Percentiles rank a stretch among this genome's conserved stretches.
Conservation (phyloP, 768 basidiomycete species). For the Auricularia cornea region DNA sequence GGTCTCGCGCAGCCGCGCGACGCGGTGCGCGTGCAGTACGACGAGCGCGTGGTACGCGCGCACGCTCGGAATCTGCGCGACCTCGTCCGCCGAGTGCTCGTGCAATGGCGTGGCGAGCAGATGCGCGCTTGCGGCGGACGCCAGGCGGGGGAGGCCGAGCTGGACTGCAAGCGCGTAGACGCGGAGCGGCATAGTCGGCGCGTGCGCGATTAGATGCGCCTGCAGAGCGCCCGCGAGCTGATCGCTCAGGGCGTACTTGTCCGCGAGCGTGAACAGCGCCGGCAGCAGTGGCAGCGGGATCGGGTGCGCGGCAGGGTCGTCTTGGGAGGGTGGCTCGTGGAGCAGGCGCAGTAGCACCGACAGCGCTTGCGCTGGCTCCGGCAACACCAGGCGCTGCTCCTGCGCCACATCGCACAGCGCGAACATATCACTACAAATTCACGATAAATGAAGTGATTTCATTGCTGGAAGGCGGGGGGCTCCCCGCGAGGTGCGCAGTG, state of each 20-base stretch:
- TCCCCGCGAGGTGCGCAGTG: no score
- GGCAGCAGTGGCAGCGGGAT: constrained; percentile 62
- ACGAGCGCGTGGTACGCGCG: constrained; percentile 57
- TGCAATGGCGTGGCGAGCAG: constrained; percentile 46
- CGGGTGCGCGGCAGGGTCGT: constrained; percentile 22
- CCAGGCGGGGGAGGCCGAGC: constrained; percentile 38
- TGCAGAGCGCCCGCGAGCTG: constrained; percentile 35
- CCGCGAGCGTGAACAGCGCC: constrained; percentile 46
- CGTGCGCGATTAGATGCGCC: constrained; percentile 48
- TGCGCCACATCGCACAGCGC: constrained; percentile 38
- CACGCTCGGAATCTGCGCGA: constrained; percentile 47
- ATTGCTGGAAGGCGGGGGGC: constrained; percentile 4
- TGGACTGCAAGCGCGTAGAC: constrained; percentile 51
- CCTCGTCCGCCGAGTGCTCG: constrained; percentile 42
- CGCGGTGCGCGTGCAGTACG: constrained; percentile 49
- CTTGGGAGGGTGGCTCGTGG: constrained; percentile 41
- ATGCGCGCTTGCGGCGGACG: constrained; percentile 50
- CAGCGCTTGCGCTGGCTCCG: constrained; percentile 43
- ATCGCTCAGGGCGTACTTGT: constrained; percentile 56
- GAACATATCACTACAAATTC: constrained; percentile 50
- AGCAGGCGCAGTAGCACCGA: constrained; percentile 47
- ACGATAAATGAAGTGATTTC: not conserved
- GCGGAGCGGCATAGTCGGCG: constrained; percentile 40
- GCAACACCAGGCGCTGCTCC: constrained; percentile 38
- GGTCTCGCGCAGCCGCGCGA: constrained; percentile 42